phyloP scores from a whole-genome alignment of 225 moss, liverwort and hornwort genomes.

The Physcomitrium patens region DNA sequence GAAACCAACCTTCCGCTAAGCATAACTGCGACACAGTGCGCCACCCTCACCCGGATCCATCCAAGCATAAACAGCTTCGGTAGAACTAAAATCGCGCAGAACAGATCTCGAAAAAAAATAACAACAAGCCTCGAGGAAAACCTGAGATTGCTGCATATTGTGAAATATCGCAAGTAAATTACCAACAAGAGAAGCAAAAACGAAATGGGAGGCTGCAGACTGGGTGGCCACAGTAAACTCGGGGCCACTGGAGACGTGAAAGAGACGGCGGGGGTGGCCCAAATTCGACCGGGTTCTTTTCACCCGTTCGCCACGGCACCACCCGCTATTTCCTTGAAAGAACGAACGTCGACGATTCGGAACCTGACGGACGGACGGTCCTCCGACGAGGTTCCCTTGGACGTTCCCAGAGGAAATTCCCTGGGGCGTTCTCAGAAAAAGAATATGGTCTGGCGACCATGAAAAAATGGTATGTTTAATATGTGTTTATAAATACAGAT shows the following conservation, averaged over 20 bases:
- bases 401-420: too few species aligned
- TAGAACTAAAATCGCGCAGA: neutral
- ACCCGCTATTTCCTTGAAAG: neutral
- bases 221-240: neutral
- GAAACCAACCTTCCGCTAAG: neutral
- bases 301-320: too few species aligned
- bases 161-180: too few species aligned
- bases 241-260: constrained; percentile 13
- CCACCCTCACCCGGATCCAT: constrained; percentile 20
- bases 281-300: neutral
- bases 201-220: constrained; percentile 9
- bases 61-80: neutral
- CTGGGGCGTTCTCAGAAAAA: too few species aligned
- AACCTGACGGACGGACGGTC: too few species aligned
- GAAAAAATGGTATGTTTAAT: too few species aligned
- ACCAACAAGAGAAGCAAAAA: too few species aligned
- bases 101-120: neutral
- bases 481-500: too few species aligned
- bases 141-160: neutral
- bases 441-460: too few species aligned
- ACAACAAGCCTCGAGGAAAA: neutral
- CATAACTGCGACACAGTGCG: neutral
- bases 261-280: constrained; percentile 29
- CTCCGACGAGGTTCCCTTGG: too few species aligned
- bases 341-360: too few species aligned